Conservation (phyloP, 805 yeast genomes). For the Teunomyces tritomae region DNA sequence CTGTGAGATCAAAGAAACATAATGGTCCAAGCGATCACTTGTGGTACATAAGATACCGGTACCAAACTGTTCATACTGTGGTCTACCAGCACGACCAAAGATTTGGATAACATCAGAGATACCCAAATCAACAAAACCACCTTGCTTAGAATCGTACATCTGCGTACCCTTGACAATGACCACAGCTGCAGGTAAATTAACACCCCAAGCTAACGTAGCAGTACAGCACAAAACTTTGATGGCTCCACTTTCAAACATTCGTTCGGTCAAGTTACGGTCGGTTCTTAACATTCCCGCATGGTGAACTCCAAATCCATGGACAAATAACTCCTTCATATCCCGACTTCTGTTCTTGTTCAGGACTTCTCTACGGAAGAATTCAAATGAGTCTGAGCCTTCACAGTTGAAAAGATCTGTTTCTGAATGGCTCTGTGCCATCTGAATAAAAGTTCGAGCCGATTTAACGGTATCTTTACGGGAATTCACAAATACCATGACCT, state of each 20-base stretch:
- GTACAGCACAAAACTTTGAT: slow-evolving; percentile 92
- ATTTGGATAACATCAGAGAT: slow-evolving; percentile 96
- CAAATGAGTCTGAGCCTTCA: slow-evolving; percentile 27
- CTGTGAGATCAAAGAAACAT: slow-evolving; percentile 82
- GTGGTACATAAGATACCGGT: slow-evolving; percentile 89
- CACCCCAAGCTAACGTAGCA: slow-evolving; percentile 99
- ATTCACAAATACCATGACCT: slow-evolving; percentile 96
- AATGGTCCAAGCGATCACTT: slow-evolving; percentile 77
- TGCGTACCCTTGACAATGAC: slow-evolving; percentile 97
- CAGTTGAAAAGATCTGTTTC: slow-evolving; percentile 52
- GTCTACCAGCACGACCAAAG: slow-evolving; percentile 99
- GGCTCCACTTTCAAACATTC: slow-evolving; percentile 80
- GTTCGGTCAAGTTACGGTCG: slow-evolving; percentile 87
- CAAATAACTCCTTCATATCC: slow-evolving; percentile 78
- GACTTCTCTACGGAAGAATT: slow-evolving; percentile 60
- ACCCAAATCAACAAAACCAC: slow-evolving; percentile 92
- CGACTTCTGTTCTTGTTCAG: slow-evolving; percentile 63
- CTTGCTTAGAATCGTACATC: slow-evolving; percentile 88
- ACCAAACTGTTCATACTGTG: slow-evolving; percentile 90
- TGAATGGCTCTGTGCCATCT: slow-evolving; percentile 60
- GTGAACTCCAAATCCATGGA: slow-evolving; percentile 84
- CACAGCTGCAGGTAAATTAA: slow-evolving; percentile 95
- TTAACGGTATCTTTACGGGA: slow-evolving; percentile 90
- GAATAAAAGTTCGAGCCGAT: slow-evolving; percentile 71
- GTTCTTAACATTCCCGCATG: slow-evolving; percentile 96